Evolutionary conservation across 768 basidiomycete species (phyloP).

Genomic region (Fibroporia radiculosa): DNA sequence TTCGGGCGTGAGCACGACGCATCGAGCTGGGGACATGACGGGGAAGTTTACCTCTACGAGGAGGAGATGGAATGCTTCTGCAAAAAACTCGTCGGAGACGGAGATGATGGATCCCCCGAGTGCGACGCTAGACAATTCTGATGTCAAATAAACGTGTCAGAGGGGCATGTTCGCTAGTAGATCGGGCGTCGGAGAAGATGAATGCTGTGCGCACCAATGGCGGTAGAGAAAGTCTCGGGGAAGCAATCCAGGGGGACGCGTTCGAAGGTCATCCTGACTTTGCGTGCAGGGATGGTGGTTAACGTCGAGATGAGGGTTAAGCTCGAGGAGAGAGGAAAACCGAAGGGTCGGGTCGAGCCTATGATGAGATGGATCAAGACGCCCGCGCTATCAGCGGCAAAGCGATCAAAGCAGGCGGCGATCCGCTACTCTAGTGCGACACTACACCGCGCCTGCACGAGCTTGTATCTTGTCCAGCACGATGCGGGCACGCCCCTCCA

Average conservation of each 20-base stretch:
- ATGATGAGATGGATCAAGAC: no score
- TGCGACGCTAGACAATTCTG: constrained; percentile 85
- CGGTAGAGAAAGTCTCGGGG: constrained; percentile 35
- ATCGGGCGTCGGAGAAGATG: background rate
- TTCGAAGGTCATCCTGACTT: background rate
- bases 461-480: no score
- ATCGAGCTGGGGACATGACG: background rate
- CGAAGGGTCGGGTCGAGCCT: no score
- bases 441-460: no score
- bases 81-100: constrained; percentile 96
- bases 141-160: background rate
- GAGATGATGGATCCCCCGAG: constrained; percentile 69
- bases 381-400: no score
- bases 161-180: background rate
- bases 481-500: no score
- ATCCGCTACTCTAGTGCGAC: no score
- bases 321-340: no score
- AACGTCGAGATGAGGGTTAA: no score
- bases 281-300: background rate
- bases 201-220: constrained; percentile 36
- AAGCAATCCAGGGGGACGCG: constrained; percentile 41
- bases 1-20: background rate
- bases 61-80: constrained; percentile 75
- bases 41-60: constrained; percentile 58
- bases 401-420: no score